Evolutionary conservation across 345 rosid genomes (phyloP).

Genomic region (Dovyalis caffra): DNA sequence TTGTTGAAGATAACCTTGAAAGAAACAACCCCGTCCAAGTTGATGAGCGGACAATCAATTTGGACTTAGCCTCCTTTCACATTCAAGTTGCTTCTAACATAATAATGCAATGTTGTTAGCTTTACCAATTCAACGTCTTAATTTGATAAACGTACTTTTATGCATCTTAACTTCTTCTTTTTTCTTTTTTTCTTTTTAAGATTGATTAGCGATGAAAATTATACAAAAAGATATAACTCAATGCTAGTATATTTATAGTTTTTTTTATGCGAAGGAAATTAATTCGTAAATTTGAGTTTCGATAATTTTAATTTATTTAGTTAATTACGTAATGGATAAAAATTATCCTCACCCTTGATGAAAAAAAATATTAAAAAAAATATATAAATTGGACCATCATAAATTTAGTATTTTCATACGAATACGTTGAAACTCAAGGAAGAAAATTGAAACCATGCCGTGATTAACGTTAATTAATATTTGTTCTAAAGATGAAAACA

Average conservation of each 20-base stretch:
- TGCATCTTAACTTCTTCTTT: too few species aligned
- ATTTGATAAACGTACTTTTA: not conserved
- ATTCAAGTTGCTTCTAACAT: not conserved
- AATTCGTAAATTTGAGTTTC: too few species aligned
- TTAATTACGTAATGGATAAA: too few species aligned
- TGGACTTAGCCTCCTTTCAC: constrained; percentile 20
- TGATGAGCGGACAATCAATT: constrained; percentile 34
- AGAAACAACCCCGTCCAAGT: constrained; percentile 17
- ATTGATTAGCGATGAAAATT: too few species aligned
- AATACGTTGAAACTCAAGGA: not conserved
- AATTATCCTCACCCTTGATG: not conserved
- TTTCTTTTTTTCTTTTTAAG: too few species aligned
- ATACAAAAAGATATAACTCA: too few species aligned
- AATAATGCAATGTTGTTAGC: not conserved
- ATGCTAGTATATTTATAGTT: too few species aligned
- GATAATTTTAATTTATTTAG: too few species aligned
- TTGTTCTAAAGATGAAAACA: not conserved
- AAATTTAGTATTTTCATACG: constrained; percentile 12
- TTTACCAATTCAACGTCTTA: not conserved
- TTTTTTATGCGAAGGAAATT: too few species aligned
- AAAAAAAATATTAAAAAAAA: not conserved
- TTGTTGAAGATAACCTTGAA: not conserved
- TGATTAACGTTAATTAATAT: constrained; percentile 25
- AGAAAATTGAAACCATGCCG: constrained; percentile 21
- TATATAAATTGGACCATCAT: not conserved